Evolutionary conservation across 208 protist genomes (phyloP).

Genomic region (Crithidia sp.): DNA sequence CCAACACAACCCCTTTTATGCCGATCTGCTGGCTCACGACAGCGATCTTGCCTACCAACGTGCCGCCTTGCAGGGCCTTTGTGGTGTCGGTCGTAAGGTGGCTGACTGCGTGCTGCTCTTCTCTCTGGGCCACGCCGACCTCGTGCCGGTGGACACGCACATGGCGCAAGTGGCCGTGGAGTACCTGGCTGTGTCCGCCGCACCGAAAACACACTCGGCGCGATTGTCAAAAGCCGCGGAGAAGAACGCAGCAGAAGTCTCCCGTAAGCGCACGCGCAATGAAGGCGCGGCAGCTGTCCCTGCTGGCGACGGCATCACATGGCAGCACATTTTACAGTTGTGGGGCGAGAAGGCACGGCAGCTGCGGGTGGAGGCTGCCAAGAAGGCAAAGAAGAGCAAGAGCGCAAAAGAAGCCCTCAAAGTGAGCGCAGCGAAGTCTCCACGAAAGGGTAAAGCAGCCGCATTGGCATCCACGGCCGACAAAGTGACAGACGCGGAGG

Average conservation of each 20-base stretch:
- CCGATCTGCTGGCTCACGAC: constrained; percentile 29
- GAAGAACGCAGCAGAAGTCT: no score
- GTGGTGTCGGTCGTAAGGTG: constrained; percentile 84
- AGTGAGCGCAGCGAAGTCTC: neutral
- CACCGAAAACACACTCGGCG: no score
- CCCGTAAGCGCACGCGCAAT: constrained; percentile 4
- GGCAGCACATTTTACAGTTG: constrained; percentile 15
- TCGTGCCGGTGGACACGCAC: constrained; percentile 92
- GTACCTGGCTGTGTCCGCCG: constrained; percentile 34
- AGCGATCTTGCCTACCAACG: constrained; percentile 38
- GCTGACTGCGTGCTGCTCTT: constrained; percentile 88
- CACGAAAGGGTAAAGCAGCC: no score
- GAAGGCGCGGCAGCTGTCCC: neutral
- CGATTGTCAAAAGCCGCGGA: neutral
- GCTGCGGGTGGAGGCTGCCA: neutral
- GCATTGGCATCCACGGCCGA: no score
- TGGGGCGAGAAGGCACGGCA: constrained; percentile 25
- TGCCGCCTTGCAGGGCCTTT: constrained; percentile 49
- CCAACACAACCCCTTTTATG: constrained; percentile 53
- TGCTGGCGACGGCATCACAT: neutral
- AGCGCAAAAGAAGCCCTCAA: neutral
- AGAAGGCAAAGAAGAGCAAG: neutral
- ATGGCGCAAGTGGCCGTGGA: constrained; percentile 74
- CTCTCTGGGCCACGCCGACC: constrained; percentile 47
- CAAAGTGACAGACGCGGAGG: neutral